Base-by-base conservation (phyloP, 345 rosid genomes). In the Pistacia vera region DNA sequence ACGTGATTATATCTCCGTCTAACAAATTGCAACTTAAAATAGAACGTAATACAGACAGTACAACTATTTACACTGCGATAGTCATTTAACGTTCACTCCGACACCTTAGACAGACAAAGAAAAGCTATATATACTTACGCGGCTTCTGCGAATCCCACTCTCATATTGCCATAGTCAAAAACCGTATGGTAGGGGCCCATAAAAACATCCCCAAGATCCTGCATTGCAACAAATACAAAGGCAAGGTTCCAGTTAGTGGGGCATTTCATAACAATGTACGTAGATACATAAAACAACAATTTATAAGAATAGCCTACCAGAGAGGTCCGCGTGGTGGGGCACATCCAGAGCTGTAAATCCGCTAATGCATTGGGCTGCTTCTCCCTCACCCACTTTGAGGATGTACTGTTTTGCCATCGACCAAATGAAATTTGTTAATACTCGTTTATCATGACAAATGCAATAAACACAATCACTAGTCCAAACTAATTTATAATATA, bases 201-300 rank as follows among this genome's bases (percentile, higher is more conserved):
- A 73, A 92, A 94, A 63, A 89, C 82, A 74, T 92, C 96, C 3
- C 97, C 76, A 92, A n/a, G 54, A 94, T 94, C 98, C 98, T 94
- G 85, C 44, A 76, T 25, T 35, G 5, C 54, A 22, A 30, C 4
- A 11, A 71, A 72, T 55, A 41, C n/a, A 48, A 20, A 10, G 66
- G 35, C 18, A 36, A 2, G 12, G 17, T 11, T 2, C 54, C 20
- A 38, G 33, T 3, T 14, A 8, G 11, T n/a, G 16, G n/a, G n/a
- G 36, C 6, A 12, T 36, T 58, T 56, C 12, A 16, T 11, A 20
- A 30, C 33, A 63, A 55, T 48, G 28, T 38, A 14, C 2, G 49
- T 3, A 17, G 9, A 11, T 11, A 13, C 14, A 41, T 38, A 38
- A 71, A 36, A 20, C 38, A 36, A 20, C 56, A 10, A 58, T 44